A percentile compares a stretch with the other conserved stretches of the same genome.
Evolutionary conservation across 2,329 filamentous ascomycete species (phyloP).

Genomic region (Bipolaris oryzae): DNA sequence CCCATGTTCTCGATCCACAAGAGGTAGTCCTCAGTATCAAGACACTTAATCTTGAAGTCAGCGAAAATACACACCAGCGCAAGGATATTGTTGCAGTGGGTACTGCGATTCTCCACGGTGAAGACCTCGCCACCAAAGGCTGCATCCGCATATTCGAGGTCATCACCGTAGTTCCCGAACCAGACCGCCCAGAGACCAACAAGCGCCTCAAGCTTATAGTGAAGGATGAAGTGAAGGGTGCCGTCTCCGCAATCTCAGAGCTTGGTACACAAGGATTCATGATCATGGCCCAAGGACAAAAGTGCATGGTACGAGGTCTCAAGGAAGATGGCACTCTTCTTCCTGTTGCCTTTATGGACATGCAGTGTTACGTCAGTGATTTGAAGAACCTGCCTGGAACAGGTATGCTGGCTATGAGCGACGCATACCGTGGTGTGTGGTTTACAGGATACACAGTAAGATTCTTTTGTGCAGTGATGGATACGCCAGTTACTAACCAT

Average conservation of each 20-base stretch:
- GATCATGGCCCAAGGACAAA: constrained; percentile 91
- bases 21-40: constrained; percentile 84
- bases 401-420: constrained; percentile 84
- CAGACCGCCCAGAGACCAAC: constrained; percentile 82
- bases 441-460: constrained; percentile 85
- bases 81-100: constrained; percentile 83
- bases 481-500: constrained; percentile 16
- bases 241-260: constrained; percentile 83
- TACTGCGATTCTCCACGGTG: constrained; percentile 83
- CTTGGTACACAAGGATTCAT: constrained; percentile 87
- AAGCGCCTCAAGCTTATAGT: constrained; percentile 83
- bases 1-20: constrained; percentile 71
- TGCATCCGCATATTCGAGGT: constrained; percentile 90
- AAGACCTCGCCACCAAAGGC: constrained; percentile 86
- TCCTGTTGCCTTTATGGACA: constrained; percentile 96
- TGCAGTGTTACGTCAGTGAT: constrained; percentile 91
- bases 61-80: constrained; percentile 86
- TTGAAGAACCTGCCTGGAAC: constrained; percentile 82
- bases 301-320: constrained; percentile 93
- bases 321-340: constrained; percentile 93
- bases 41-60: constrained; percentile 84
- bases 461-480: background rate
- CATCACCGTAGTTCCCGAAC: constrained; percentile 88
- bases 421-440: constrained; percentile 93
- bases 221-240: constrained; percentile 89